phyloP scores from a whole-genome alignment of 208 protist genomes.

The Wallacemonas sp. region DNA sequence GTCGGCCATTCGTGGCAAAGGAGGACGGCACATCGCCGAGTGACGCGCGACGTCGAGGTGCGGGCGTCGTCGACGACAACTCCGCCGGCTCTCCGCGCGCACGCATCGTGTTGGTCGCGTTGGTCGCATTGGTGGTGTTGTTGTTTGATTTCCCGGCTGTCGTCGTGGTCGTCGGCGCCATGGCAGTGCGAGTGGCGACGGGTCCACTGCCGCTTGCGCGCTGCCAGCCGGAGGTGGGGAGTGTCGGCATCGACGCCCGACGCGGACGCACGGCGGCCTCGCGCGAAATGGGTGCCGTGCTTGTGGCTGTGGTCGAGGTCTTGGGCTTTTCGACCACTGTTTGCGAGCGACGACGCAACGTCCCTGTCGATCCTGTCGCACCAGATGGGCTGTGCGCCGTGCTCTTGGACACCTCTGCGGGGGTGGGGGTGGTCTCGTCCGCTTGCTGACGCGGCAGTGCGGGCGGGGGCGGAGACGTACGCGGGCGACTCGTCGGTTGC shows the following conservation, averaged over 20 bases:
- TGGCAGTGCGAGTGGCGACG: not conserved
- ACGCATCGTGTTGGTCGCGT: not conserved
- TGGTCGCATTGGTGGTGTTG: not conserved
- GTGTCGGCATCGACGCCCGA: slow-evolving; percentile 6
- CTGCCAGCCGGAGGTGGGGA: not conserved
- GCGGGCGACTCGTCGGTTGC: slow-evolving; percentile 1
- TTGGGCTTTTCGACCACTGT: slow-evolving; percentile 12
- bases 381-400: too few species aligned
- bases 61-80: too few species aligned
- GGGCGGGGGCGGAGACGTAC: not conserved
- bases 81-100: too few species aligned
- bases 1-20: too few species aligned
- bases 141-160: not conserved
- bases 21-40: not conserved
- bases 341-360: not conserved
- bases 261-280: not conserved
- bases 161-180: not conserved
- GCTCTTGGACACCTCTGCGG: not conserved
- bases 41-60: slow-evolving; percentile 1
- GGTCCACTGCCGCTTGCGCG: too few species aligned
- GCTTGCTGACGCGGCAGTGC: not conserved
- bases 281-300: too few species aligned
- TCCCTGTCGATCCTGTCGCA: too few species aligned
- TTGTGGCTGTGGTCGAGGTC: not conserved
- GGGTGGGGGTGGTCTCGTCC: not conserved